Conservation (phyloP, 2,329 filamentous ascomycete species). For the Paraphoma sp. region DNA sequence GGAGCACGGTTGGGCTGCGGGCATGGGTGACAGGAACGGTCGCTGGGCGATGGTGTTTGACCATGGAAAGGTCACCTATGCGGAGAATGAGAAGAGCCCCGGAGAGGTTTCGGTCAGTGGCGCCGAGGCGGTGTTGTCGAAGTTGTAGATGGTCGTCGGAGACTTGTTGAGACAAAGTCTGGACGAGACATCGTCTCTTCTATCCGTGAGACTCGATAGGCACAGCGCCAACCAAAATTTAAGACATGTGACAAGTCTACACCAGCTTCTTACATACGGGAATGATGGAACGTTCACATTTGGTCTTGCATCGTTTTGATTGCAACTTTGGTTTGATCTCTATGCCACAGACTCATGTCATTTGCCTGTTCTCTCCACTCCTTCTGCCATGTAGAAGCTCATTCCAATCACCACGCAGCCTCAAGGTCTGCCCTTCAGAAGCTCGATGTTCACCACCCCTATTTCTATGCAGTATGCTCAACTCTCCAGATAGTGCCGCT, state of each 20-base stretch:
- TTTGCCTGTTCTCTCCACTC: neutral
- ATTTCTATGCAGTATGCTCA: constrained; percentile 8
- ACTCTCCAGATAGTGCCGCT: constrained; percentile 17
- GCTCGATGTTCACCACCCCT: neutral
- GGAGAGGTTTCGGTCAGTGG: constrained; percentile 57
- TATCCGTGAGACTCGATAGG: neutral
- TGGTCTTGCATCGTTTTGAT: neutral
- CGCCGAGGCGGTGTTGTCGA: constrained; percentile 56
- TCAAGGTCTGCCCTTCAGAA: neutral
- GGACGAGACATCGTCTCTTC: neutral
- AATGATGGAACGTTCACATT: no score
- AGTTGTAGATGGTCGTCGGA: constrained; percentile 45
- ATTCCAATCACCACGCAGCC: neutral
- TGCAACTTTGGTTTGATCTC: neutral
- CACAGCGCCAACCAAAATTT: neutral
- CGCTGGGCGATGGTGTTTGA: constrained; percentile 81
- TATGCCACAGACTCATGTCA: neutral
- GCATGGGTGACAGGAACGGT: constrained; percentile 72
- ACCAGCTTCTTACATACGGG: no score
- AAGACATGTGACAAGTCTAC: neutral
- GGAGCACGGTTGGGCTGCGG: constrained; percentile 76
- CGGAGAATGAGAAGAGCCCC: constrained; percentile 71
- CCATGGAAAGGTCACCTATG: constrained; percentile 81
- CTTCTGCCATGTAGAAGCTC: neutral
- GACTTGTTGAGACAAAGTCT: neutral